Base-by-base conservation (phyloP, 2,329 filamentous ascomycete genomes). In the Ilyonectria destructans region DNA sequence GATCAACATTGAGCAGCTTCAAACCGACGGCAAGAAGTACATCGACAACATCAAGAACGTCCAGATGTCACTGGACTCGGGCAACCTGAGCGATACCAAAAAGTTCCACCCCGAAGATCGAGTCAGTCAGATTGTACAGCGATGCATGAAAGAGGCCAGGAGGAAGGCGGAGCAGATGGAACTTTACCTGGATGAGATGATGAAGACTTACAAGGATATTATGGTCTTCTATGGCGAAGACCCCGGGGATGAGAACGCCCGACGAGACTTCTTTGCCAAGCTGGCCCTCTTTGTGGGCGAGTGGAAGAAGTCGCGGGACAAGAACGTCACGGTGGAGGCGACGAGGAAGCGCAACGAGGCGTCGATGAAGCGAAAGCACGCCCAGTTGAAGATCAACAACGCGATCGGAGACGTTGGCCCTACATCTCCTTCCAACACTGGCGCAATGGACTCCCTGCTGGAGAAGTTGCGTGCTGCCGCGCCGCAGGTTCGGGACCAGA, bases 91-190 rank as follows among this genome's bases (percentile, higher is more conserved):
- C 79, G 96, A 99, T 79, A 93, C 96, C 51, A 98, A 96, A 86
- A 97, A 96, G 77, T 99, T 99, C 87, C 96, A 99, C 79, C 96
- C 96, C 19, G 94, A 98, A 82, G 96, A 99, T 81, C 93, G 96
- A 68, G 95, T 98, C 49, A 93, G 92, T 70, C 93, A 97, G 82
- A 88, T 98, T 37, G 95, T 97, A 62, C 94, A 97, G 82, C 89
- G 96, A 58, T 92, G 89, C 72, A 98, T 99, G 96, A 98, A 98
- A 85, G 96, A 99, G 73, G 96, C 96, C 21, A 87, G 96, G 69
- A 89, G 96, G 76, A 99, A 98, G 85, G 95, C 96, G 2, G 96
- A 98, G 81, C 96, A 98, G 84, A 93, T 98, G 91, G 89, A 94
- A 78, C 85, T 98, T 23, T 98, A 97, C 80, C 85, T 98, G 54